Evolutionary conservation across 805 yeast species (phyloP).

Genomic region (Myxozyma lipomycoides): DNA sequence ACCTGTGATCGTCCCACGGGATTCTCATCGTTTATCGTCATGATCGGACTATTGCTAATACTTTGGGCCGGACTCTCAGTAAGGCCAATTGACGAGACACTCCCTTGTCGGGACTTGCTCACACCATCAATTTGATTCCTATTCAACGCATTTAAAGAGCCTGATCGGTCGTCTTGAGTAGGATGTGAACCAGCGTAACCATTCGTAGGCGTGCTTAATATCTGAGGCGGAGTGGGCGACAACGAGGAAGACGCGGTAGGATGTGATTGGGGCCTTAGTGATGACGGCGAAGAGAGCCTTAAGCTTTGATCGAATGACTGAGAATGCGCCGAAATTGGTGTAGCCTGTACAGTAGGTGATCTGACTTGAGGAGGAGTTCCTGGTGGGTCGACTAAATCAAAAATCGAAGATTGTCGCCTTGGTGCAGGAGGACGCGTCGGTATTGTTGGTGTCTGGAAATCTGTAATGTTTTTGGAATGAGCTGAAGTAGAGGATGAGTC

Average conservation of each 20-base stretch:
- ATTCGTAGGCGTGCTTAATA: too few species aligned
- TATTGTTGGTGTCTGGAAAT: neutral
- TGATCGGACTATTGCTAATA: neutral
- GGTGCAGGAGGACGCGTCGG: conserved; percentile 9
- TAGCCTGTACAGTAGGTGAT: conserved; percentile 1
- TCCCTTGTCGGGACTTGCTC: conserved; percentile 3
- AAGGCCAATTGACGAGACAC: conserved; percentile 4
- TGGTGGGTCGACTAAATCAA: conserved; percentile 15
- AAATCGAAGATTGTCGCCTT: conserved; percentile 17
- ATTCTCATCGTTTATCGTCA: neutral
- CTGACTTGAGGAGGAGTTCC: conserved; percentile 7
- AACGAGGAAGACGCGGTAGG: too few species aligned
- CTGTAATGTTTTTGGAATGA: neutral
- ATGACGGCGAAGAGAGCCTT: neutral
- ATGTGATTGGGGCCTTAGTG: too few species aligned
- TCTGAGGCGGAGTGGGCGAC: too few species aligned
- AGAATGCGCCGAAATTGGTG: neutral
- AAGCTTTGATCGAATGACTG: neutral
- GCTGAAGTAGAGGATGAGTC: neutral
- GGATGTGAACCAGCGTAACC: too few species aligned
- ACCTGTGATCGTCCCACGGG: too few species aligned
- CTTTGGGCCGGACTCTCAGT: neutral
- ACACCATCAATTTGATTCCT: too few species aligned
- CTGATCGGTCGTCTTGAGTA: too few species aligned
- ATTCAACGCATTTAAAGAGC: too few species aligned